Base-by-base conservation (phyloP, 257 asterid genomes). In the Ballota nigra region DNA sequence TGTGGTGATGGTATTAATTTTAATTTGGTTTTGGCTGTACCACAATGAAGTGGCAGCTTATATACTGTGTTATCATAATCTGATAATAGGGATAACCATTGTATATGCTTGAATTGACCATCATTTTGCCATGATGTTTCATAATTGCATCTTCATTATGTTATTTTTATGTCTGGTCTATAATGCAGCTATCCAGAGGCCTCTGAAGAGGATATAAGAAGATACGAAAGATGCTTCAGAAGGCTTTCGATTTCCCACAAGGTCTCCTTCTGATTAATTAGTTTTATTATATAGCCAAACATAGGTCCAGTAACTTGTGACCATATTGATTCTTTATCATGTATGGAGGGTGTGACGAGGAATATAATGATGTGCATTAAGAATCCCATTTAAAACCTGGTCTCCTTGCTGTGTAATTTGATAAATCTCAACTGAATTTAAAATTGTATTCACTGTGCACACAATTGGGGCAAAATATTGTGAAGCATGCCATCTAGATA, bases 131-230 rank as follows among this genome's bases (percentile, higher is more conserved):
- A 38, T 43, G 16, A 23, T 43, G 53, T 38, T 74, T 34, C 67
- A 7, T 28, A 13, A 15, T 33, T 38, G 5, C 40, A 20, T 12
- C 61, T 24, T 24, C n/a, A 13, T 31, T 26, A 15, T 66, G 41
- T 49, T 61, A 26, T 40, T 19, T 45, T 56, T 15, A 18, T 61
- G 12, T 53, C 73, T 1, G 56, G 59, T 57, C 53, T 29, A 6
- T 41, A 51, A 40, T 59, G 71, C 86, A 95, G 99, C 77, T 95
- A 95, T 81, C 99, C 96, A 3, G 96, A 92, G 78, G 98, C 98
- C 43, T 83, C 99, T 6, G 98, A 89, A 79, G 96, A 88, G 77
- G 99, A 92, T 81, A 86, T 92, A 41, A 82, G 70, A 83, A 86
- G 99, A 83, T 84, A 86, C 69, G 97, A 95, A 76, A 86, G 92